A percentile compares a stretch with the other conserved stretches of the same genome.
These are phyloP conservation scores for Trichodelitschia bisporula DNA, from an alignment of 495 filamentous ascomycete species.

Conservation along the genomic window DNA sequence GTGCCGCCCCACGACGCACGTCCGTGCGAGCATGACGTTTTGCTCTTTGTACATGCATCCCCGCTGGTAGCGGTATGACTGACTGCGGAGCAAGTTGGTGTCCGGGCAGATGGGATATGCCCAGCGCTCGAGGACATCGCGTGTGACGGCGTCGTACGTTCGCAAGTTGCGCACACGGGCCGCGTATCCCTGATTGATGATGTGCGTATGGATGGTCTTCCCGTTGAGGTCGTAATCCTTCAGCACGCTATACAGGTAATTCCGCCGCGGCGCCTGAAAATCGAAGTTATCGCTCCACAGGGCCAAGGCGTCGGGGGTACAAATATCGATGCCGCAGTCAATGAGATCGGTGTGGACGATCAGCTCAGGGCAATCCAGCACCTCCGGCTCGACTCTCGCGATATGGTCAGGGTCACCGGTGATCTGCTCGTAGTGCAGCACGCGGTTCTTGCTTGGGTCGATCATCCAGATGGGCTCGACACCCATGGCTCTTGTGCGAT, in stretches of 20 bases:
- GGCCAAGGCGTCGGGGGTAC: slow-evolving; percentile 81
- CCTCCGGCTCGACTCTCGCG: slow-evolving; percentile 42
- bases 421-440: slow-evolving; percentile 79
- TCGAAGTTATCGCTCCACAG: slow-evolving; percentile 97
- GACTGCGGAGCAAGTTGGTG: slow-evolving; percentile 53
- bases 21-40: slow-evolving; percentile 44
- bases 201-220: slow-evolving; percentile 82
- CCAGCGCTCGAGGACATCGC: slow-evolving; percentile 70
- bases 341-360: slow-evolving; percentile 73
- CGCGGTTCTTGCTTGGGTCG: slow-evolving; percentile 55
- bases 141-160: slow-evolving; percentile 77
- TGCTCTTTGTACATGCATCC: slow-evolving; percentile 46
- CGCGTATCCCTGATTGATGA: slow-evolving; percentile 52
- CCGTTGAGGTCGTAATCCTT: slow-evolving; percentile 94
- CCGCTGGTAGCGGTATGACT: slow-evolving; percentile 43
- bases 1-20: slow-evolving; percentile 34
- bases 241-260: slow-evolving; percentile 74
- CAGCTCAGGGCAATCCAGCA: slow-evolving; percentile 39
- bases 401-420: slow-evolving; percentile 32
- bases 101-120: slow-evolving; percentile 86
- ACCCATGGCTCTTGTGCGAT: slow-evolving; percentile 49
- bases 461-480: slow-evolving; percentile 66
- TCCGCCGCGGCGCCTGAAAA: slow-evolving; percentile 65
- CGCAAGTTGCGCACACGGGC: slow-evolving; percentile 64
- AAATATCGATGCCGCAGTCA: slow-evolving; percentile 93